phyloP scores from a whole-genome alignment of 106 monocot species.

The Acorus gramineus region DNA sequence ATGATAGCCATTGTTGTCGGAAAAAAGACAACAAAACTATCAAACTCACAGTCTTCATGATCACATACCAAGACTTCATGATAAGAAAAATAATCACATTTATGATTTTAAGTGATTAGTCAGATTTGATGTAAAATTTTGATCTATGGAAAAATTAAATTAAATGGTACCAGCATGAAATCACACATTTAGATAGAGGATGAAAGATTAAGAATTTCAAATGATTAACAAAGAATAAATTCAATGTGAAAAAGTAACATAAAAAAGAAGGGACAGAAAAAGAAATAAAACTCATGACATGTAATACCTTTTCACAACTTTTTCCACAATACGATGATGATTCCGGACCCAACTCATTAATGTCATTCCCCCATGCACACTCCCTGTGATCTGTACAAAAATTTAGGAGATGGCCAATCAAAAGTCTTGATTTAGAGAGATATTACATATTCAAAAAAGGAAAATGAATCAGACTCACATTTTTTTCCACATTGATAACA shows the following conservation, averaged over 20 bases:
- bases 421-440: too few relatives aligned
- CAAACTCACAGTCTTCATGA: background rate
- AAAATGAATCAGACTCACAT: slow-evolving; percentile 16
- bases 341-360: slow-evolving; percentile 9
- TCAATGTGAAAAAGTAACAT: background rate
- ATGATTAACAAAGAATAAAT: background rate
- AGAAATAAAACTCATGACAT: background rate
- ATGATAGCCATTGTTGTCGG: too few relatives aligned
- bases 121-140: too few relatives aligned
- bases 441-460: too few relatives aligned
- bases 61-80: slow-evolving; percentile 9
- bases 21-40: too few relatives aligned
- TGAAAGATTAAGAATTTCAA: too few relatives aligned
- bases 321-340: slow-evolving; percentile 29
- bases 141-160: too few relatives aligned
- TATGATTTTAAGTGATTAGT: too few relatives aligned
- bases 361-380: slow-evolving; percentile 30
- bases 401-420: too few relatives aligned
- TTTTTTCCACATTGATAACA: slow-evolving; percentile 54
- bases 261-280: background rate
- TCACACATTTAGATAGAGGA: too few relatives aligned
- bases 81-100: background rate
- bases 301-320: slow-evolving; percentile 47
- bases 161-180: too few relatives aligned
- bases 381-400: slow-evolving; percentile 45